These are phyloP conservation scores for Arabis hirsuta DNA, from an alignment of 345 rosid species.

Conservation along the genomic window DNA sequence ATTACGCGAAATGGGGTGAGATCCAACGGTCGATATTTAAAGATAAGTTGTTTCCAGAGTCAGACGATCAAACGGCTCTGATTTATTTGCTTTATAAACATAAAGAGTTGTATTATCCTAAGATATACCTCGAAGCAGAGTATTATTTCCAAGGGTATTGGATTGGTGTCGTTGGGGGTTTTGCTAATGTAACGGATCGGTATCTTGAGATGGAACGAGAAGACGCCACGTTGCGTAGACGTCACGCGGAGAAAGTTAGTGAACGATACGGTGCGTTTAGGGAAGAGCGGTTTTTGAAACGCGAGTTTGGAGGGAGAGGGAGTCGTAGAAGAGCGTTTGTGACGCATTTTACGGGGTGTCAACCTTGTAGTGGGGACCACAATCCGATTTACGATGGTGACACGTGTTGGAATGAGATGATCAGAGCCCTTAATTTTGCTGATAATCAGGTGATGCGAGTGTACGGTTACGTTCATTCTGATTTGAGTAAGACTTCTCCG, in stretches of 20 bases:
- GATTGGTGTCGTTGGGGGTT: conserved; percentile 56
- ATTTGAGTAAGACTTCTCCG: conserved; percentile 58
- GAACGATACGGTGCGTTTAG: conserved; percentile 66
- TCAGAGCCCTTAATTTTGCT: conserved; percentile 80
- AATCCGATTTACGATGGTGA: conserved; percentile 66
- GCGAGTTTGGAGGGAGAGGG: conserved; percentile 59
- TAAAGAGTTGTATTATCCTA: conserved; percentile 54
- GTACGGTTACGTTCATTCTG: conserved; percentile 72
- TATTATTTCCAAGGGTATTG: conserved; percentile 80
- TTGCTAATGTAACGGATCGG: conserved; percentile 62
- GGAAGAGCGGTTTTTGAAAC: conserved; percentile 57
- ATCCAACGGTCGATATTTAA: conserved; percentile 69
- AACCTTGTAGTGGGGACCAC: conserved; percentile 88
- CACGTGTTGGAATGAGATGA: conserved; percentile 82
- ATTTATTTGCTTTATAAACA: conserved; percentile 62
- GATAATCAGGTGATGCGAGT: conserved; percentile 87
- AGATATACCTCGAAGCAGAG: conserved; percentile 69
- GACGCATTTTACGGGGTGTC: conserved; percentile 96
- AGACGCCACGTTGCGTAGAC: conserved; percentile 50
- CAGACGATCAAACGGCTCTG: conserved; percentile 93
- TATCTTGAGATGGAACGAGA: conserved; percentile 58
- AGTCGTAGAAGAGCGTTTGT: conserved; percentile 73
- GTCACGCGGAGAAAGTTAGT: conserved; percentile 90
- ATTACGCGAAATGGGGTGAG: conserved; percentile 67
- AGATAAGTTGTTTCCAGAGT: conserved; percentile 75